Evolutionary conservation across 306 rosid genomes (phyloP), one percentile per base, ranked within the genome.

Genomic region (Trifolium repens): DNA sequence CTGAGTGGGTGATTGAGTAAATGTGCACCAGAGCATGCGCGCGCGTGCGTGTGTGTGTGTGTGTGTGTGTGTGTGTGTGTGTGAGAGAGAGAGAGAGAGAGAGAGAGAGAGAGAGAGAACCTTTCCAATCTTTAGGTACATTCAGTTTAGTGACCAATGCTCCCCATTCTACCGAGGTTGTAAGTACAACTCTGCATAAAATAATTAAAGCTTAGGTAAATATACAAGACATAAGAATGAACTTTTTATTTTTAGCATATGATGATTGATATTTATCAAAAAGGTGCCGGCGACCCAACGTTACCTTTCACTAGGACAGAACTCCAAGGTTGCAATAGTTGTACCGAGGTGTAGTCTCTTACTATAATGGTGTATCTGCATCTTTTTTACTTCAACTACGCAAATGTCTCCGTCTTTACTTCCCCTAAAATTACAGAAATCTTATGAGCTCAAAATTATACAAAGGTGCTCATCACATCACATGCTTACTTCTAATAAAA

Each of bases 81-180:
- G 58, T 4, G 57, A 35, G 76, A 40, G 76, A 13, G 9, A 47
- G 39, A 35, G 39, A 35, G 39, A 35, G 39, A 35, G 42, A 37
- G 55, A 1, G 55, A 50, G 53, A 5, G n/a, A 70, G 67, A 61
- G 84, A 81, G 66, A 49, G 72, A 66, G 39, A 13, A 90, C 99
- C 99, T 92, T 94, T 94, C 99, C 99, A 94, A 74, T 94, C 97
- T 72, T 91, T 89, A 44, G 96, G 96, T 68, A 94, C 99, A 71
- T 52, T 92, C 77, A 92, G 87, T 85, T 92, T 94, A 6, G 96
- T 94, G 84, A 90, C 90, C 82, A 84, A 55, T 15, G 96, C 91
- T 76, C 99, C 99, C 99, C 99, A 94, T 81, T 81, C 90, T 67
- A 59, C 62, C n/a, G 97, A 86, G 57, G 93, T 85, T 54, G 96